Base-by-base conservation (phyloP, 805 yeast species). In the Saturnispora sanitii region DNA sequence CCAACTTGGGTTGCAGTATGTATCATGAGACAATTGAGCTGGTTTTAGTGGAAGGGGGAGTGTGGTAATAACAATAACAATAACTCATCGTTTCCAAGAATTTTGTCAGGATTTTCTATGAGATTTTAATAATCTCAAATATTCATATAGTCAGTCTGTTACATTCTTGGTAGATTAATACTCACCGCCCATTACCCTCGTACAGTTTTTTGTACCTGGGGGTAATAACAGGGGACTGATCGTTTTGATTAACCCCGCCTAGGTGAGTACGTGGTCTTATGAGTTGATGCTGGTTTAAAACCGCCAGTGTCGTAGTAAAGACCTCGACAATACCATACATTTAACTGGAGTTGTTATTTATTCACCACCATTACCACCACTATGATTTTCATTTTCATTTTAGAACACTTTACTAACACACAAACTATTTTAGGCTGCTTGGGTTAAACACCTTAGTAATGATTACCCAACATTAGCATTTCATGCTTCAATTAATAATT, bases 1-100 rank as follows among this genome's bases (percentile, higher is more conserved):
- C 98, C 98, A 49, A 90, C 96, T 35, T 90, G 97, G 96, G 96
- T 86, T 56, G 96, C 97, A 56, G 97, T 88, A 86, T 75, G 97
- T 87, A 22, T 9, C n/a, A 63, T 58, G 70, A 94, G 80, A 60
- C 51, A 42, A 40, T 13, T 29, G 38, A 41, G 38, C 42, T 6
- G 18, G 35, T 40, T 38, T 37, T 37, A 7, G 26, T 23, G 7
- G 7, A 13, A 11, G 7, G 29, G 29, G 29, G 29, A 13, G 7
- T 17, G 21, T n/a, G 26, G 13, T 18, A 32, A 12, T 8, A 4
- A 32, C 18, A 19, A 13, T 13, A 4, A 17, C 34, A 22, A 11
- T n/a, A n/a, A n/a, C n/a, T n/a, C n/a, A n/a, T n/a, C n/a, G 13
- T 22, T 41, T 16, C 96, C 85, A 82, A 77, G 90, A 78, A 67